These are phyloP conservation scores for Stephania japonica DNA, from an alignment of 164 flowering plant genomes.

Conservation along the genomic window DNA sequence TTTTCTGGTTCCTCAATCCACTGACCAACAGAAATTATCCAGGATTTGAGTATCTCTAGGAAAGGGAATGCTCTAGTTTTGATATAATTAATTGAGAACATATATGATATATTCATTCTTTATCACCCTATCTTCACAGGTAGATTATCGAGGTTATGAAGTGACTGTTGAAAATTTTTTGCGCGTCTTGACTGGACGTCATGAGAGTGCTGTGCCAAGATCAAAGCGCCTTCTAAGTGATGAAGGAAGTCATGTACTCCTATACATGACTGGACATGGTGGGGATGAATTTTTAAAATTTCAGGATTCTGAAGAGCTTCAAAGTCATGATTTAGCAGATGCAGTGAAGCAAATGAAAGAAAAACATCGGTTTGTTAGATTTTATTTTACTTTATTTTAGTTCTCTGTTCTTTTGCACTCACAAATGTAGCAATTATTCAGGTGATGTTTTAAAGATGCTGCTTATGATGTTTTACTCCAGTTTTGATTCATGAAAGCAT, in stretches of 20 bases:
- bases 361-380: slow-evolving; percentile 64
- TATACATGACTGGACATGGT: slow-evolving; percentile 99
- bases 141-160: slow-evolving; percentile 99
- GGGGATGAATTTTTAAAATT: slow-evolving; percentile 96
- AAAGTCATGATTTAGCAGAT: slow-evolving; percentile 99
- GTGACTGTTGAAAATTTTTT: slow-evolving; percentile 95
- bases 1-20: not conserved
- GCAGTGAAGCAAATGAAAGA: slow-evolving; percentile 98
- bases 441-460: not conserved
- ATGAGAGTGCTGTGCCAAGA: slow-evolving; percentile 90
- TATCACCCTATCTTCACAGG: slow-evolving; percentile 37
- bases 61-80: not conserved
- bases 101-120: not conserved
- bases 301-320: slow-evolving; percentile 98
- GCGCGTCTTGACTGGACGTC: slow-evolving; percentile 91
- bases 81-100: not conserved
- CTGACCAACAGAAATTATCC: not conserved
- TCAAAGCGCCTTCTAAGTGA: slow-evolving; percentile 96
- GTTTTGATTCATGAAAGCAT: not conserved
- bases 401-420: not conserved
- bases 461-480: not conserved
- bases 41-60: not conserved
- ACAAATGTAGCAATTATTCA: not conserved
- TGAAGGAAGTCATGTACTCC: slow-evolving; percentile 95
- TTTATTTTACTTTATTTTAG: not conserved